A percentile compares a stretch with the other conserved stretches of the same genome.
Evolutionary conservation across 1,284 basidiomycete genomes (phyloP).

Genomic region (Agaricales sp.): DNA sequence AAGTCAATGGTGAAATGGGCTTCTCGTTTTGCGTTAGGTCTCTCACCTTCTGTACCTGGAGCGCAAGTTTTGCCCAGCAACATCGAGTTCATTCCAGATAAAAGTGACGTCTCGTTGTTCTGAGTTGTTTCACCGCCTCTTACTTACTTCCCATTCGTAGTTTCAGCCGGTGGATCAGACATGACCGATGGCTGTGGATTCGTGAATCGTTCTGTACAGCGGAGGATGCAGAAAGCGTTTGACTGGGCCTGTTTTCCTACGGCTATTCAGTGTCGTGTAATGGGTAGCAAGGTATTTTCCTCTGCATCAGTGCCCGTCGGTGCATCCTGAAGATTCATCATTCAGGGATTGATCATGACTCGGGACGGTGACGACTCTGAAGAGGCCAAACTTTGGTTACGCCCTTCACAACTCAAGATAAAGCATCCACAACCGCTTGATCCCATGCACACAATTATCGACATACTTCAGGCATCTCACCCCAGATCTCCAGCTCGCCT

Average conservation of each 20-base stretch:
- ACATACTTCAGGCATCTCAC: not conserved
- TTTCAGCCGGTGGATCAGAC: not conserved
- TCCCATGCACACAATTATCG: not conserved
- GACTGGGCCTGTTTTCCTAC: not conserved
- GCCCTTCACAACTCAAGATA: not conserved
- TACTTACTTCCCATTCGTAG: too few species aligned
- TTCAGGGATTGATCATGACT: not conserved
- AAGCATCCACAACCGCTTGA: not conserved
- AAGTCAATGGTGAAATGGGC: not conserved
- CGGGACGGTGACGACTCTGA: not conserved
- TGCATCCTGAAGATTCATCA: too few species aligned
- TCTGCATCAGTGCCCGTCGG: too few species aligned
- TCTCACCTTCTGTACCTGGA: not conserved
- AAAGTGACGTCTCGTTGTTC: too few species aligned
- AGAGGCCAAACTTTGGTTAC: not conserved
- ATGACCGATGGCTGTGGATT: not conserved
- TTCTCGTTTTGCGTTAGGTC: not conserved
- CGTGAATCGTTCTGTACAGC: not conserved
- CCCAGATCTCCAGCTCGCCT: not conserved
- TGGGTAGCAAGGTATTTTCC: too few species aligned
- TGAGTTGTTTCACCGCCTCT: too few species aligned
- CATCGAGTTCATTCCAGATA: not conserved
- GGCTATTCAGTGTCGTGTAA: not conserved
- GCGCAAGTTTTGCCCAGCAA: not conserved
- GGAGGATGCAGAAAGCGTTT: not conserved